Conservation (phyloP, 192 early-diverging fungal species). For the Paraglomus brasilianum region DNA sequence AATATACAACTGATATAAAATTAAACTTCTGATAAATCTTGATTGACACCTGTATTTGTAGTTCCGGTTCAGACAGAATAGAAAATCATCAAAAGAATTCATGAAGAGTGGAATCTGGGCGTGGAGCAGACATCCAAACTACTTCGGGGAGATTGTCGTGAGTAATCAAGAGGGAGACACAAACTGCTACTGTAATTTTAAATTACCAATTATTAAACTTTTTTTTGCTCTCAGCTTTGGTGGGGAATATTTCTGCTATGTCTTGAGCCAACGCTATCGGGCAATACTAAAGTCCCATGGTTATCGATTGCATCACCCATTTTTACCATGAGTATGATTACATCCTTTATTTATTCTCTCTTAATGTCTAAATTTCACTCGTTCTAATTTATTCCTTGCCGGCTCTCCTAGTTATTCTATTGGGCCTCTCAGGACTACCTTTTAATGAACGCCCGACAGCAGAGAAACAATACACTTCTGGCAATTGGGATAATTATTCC, state of each 20-base stretch:
- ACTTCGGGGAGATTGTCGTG: slow-evolving; percentile 33
- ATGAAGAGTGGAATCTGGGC: slow-evolving; percentile 25
- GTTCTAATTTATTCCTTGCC: background rate
- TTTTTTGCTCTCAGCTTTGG: slow-evolving; percentile 10
- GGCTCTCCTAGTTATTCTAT: slow-evolving; percentile 8
- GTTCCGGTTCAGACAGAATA: slow-evolving; percentile 8
- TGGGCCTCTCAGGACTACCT: slow-evolving; percentile 27
- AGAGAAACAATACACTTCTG: slow-evolving; percentile 25
- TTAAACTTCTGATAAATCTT: background rate
- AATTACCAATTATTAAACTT: background rate
- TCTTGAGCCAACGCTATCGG: slow-evolving; percentile 22
- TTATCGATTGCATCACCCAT: slow-evolving; percentile 13
- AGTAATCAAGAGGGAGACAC: background rate
- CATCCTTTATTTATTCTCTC: background rate
- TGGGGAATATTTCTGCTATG: slow-evolving; percentile 32
- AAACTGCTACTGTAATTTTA: background rate
- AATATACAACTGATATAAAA: no score
- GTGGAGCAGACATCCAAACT: slow-evolving; percentile 33
- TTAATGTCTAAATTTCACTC: background rate
- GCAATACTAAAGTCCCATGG: slow-evolving; percentile 1
- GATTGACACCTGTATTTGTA: background rate
- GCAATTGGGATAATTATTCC: slow-evolving; percentile 17
- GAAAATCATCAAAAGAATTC: slow-evolving; percentile 19
- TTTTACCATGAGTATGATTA: slow-evolving; percentile 22
- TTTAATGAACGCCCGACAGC: slow-evolving; percentile 22